These are phyloP conservation scores for Rosa hybrid DNA, from an alignment of 331 rosid genomes.

Conservation along the genomic window DNA sequence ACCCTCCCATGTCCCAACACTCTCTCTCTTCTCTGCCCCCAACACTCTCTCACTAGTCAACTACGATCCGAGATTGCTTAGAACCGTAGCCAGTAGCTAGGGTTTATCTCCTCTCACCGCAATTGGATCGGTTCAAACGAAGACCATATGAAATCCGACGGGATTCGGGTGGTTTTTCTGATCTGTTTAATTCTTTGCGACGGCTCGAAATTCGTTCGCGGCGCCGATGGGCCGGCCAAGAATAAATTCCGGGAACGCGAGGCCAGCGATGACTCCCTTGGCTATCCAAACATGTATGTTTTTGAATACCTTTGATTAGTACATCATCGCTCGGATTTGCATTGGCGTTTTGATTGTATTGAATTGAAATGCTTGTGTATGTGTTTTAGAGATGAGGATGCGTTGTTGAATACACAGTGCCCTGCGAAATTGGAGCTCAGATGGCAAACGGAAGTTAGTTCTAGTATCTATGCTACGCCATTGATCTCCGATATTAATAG, in stretches of 20 bases:
- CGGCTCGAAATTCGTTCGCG: slow-evolving; percentile 34
- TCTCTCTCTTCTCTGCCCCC: not conserved
- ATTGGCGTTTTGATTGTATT: slow-evolving; percentile 7
- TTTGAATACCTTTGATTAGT: slow-evolving; percentile 5
- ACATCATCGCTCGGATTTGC: slow-evolving; percentile 11
- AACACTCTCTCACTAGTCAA: not conserved
- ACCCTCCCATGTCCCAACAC: slow-evolving; percentile 6
- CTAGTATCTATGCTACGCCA: slow-evolving; percentile 91
- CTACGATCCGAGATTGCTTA: not conserved
- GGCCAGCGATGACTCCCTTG: slow-evolving; percentile 77
- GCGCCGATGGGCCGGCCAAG: slow-evolving; percentile 49
- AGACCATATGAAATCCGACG: slow-evolving; percentile 55
- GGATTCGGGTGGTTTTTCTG: slow-evolving; percentile 25
- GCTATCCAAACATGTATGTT: slow-evolving; percentile 72
- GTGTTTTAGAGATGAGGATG: slow-evolving; percentile 79
- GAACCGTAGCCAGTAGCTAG: slow-evolving; percentile 7
- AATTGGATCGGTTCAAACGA: not conserved
- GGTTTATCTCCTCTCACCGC: not conserved
- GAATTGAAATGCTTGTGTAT: not conserved
- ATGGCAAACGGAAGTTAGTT: slow-evolving; percentile 99
- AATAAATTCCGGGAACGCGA: slow-evolving; percentile 74
- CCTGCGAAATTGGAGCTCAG: slow-evolving; percentile 91
- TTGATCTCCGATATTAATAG: slow-evolving; percentile 93
- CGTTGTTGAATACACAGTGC: slow-evolving; percentile 74
- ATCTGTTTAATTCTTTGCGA: slow-evolving; percentile 45